Percentiles rank a stretch among this genome's conserved stretches.
phyloP scores from a whole-genome alignment of 768 basidiomycete genomes.

The Tylopilus vinaceipallidus region DNA sequence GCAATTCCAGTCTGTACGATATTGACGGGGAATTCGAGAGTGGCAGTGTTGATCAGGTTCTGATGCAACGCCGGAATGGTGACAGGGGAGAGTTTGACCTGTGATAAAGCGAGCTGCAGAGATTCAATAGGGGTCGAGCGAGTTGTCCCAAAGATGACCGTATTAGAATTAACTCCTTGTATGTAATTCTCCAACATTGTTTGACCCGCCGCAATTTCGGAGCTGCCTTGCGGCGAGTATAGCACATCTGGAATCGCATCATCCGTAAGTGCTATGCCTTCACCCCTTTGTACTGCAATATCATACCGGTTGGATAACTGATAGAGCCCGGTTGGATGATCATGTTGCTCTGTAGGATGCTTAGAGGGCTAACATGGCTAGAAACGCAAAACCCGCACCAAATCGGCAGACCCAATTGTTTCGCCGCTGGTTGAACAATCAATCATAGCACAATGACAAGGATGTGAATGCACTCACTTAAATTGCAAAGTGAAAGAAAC shows the following conservation, averaged over 20 bases:
- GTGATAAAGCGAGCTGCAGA: constrained; percentile 56
- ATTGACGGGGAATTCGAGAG: constrained; percentile 58
- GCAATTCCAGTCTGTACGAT: constrained; percentile 62
- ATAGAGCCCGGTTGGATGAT: constrained; percentile 58
- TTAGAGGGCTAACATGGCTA: not conserved
- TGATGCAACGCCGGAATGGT: constrained; percentile 62
- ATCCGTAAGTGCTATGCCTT: constrained; percentile 1
- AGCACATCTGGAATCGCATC: constrained; percentile 45
- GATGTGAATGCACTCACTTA: constrained; percentile 36
- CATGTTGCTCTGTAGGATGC: constrained; percentile 45
- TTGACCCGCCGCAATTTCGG: constrained; percentile 49
- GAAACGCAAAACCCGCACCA: constrained; percentile 36
- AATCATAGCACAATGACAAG: not conserved
- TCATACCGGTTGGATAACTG: constrained; percentile 52
- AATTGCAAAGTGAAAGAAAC: constrained; percentile 61
- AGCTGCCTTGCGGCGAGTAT: constrained; percentile 55
- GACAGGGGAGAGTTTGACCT: constrained; percentile 58
- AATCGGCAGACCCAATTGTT: constrained; percentile 56
- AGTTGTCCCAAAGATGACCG: constrained; percentile 53
- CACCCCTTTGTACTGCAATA: not conserved
- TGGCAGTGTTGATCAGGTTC: constrained; percentile 55
- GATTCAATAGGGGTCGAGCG: constrained; percentile 60
- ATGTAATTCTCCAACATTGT: constrained; percentile 63
- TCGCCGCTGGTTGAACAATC: constrained; percentile 37
- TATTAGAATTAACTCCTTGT: constrained; percentile 57